Conservation (phyloP, 2,329 filamentous ascomycete species). For the Botrytis aclada region DNA sequence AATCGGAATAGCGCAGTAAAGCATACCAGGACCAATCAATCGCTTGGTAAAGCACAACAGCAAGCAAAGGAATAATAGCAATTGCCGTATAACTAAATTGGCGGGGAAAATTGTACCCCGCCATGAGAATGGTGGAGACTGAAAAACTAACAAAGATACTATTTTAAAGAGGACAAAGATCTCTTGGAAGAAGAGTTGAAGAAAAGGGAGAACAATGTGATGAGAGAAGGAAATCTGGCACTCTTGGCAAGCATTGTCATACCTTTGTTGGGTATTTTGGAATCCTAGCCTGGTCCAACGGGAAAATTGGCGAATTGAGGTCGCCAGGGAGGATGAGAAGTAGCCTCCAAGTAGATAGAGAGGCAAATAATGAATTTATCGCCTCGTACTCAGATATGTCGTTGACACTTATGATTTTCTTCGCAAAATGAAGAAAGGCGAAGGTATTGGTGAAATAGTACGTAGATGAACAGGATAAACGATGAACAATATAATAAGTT, state of each 20-base stretch:
- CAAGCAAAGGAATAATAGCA: slow-evolving; percentile 25
- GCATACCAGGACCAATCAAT: slow-evolving; percentile 28
- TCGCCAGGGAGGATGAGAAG: slow-evolving; percentile 15
- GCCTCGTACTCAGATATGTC: not conserved
- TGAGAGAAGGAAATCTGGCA: not conserved
- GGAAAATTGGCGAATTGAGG: slow-evolving; percentile 9
- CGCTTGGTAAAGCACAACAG: slow-evolving; percentile 26
- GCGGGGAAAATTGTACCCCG: slow-evolving; percentile 4
- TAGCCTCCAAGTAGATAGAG: slow-evolving; percentile 9
- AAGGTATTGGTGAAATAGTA: not conserved
- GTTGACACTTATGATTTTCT: not conserved
- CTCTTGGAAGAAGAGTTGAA: not conserved
- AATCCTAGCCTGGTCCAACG: not conserved
- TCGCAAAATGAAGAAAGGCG: not conserved
- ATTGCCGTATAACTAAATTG: slow-evolving; percentile 2
- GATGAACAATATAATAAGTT: not conserved
- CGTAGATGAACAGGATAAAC: not conserved
- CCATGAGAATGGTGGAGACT: slow-evolving; percentile 22
- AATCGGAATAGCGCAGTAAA: not conserved
- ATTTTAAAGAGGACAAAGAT: not conserved
- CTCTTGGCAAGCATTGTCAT: slow-evolving; percentile 5
- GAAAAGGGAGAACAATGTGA: not conserved
- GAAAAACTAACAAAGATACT: slow-evolving; percentile 3
- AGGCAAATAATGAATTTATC: not conserved
- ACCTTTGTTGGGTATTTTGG: slow-evolving; percentile 12